phyloP scores from a whole-genome alignment of 2,329 filamentous ascomycete species.

The Tolypocladium inflatum region DNA sequence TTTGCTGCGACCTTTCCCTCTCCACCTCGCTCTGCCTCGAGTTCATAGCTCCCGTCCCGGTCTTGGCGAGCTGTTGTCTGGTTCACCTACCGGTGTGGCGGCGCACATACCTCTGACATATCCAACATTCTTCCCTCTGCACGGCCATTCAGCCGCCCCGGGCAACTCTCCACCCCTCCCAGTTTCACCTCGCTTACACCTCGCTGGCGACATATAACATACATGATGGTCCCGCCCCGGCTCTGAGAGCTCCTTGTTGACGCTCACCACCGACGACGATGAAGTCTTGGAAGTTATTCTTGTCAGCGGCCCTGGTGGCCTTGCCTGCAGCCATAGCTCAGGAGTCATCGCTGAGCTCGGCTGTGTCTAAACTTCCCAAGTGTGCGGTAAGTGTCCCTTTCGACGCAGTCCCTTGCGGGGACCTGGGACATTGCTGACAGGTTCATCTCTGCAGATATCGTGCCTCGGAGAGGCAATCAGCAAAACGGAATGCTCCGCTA shows the following conservation, averaged over 20 bases:
- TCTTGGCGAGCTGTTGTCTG: background rate
- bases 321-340: background rate
- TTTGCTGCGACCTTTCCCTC: background rate
- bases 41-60: background rate
- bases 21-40: background rate
- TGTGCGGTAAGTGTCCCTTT: slow-evolving; percentile 1
- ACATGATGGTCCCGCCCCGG: background rate
- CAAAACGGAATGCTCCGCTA: slow-evolving; percentile 14
- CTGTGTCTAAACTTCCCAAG: background rate
- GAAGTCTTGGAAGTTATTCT: background rate
- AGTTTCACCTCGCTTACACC: background rate
- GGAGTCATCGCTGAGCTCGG: background rate
- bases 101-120: background rate
- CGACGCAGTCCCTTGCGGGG: background rate
- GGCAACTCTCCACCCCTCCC: background rate
- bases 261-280: background rate
- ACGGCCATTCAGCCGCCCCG: background rate
- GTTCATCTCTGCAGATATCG: background rate
- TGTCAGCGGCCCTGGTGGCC: background rate
- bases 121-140: background rate
- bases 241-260: background rate
- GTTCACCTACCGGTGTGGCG: background rate
- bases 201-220: background rate
- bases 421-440: background rate
- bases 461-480: slow-evolving; percentile 15